Evolutionary conservation across 139 green algal species (phyloP), one percentile per base, ranked within the genome.

Genomic region (Volvox africanus): DNA sequence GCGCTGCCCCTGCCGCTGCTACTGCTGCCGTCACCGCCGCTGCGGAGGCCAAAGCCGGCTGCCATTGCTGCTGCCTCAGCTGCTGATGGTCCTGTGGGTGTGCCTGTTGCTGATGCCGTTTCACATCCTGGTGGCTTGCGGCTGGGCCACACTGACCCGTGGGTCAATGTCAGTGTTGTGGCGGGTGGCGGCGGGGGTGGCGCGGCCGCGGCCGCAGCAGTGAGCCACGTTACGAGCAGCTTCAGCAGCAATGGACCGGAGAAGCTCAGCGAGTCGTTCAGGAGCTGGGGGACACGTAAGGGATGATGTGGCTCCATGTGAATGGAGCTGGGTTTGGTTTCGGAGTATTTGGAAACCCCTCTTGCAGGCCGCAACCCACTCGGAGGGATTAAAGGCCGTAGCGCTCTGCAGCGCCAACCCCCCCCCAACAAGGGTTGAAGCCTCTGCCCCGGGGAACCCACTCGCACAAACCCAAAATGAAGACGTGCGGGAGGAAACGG

Each of bases 241-340:
- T 97, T 96, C 18, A 99, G 96, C 80, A 99, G 94, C 81, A 99
- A 79, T 0, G 97, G 95, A 1, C 93, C 94, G 1, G 93, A 85
- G 91, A 99, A 97, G 77, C 91, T 94, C 1, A 99, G 93, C 0
- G 85, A 91, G 69, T 98, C 97, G 33, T 94, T 95, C 0, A 93
- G 21, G 18, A 97, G 86, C 93, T 96, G 90, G 36, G 20, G 21
- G 21, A 28, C 2, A 12, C 24, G 5, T 30, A 16, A 73, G 24
- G 65, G 65, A 73, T 30, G 65, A 73, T 16, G 16, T 16, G 65
- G 12, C 65, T 26, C 44, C 44, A 55, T 9, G 11, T 28, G 65
- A 73, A 11, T 6, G 65, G 65, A 73, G 21, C 65, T 28, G 65
- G 65, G 65, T 73, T 69, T 69, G 62, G 62, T n/a, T n/a, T n/a